A percentile compares a stretch with the other conserved stretches of the same genome.
Evolutionary conservation across 176 grass and related monocot species (phyloP).

Genomic region (Carex scoparia): DNA sequence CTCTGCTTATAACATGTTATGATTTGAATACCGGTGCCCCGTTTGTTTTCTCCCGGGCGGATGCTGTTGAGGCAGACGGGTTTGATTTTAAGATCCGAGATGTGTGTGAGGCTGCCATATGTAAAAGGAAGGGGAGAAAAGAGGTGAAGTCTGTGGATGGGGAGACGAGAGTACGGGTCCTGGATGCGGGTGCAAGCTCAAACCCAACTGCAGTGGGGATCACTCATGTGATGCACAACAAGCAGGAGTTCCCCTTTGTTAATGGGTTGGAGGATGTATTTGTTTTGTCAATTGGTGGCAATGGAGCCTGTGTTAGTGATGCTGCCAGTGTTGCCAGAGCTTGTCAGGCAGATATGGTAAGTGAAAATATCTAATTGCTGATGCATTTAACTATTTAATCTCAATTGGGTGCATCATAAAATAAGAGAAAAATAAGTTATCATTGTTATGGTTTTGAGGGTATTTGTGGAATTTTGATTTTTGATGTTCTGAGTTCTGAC

Average conservation of each 20-base stretch:
- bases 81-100: conserved; percentile 73
- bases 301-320: not conserved
- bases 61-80: conserved; percentile 63
- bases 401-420: conserved; percentile 32
- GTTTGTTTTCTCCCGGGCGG: conserved; percentile 78
- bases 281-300: conserved; percentile 58
- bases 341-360: conserved; percentile 34
- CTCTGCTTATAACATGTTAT: conserved; percentile 75
- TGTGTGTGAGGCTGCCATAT: conserved; percentile 52
- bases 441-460: not conserved
- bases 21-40: conserved; percentile 63
- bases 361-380: conserved; percentile 23
- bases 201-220: conserved; percentile 64
- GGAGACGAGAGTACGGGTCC: conserved; percentile 33
- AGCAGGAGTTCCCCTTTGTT: conserved; percentile 74
- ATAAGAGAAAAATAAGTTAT: not conserved
- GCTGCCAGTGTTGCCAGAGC: not conserved
- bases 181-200: conserved; percentile 40
- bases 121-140: not conserved
- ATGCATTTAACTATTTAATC: conserved; percentile 36
- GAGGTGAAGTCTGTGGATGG: conserved; percentile 46
- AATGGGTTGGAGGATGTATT: conserved; percentile 46
- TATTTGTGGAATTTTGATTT: not conserved
- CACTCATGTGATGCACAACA: conserved; percentile 88
- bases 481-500: not conserved